Conservation (phyloP, 2,329 filamentous ascomycete species). For the Raffaelea ambrosiae region DNA sequence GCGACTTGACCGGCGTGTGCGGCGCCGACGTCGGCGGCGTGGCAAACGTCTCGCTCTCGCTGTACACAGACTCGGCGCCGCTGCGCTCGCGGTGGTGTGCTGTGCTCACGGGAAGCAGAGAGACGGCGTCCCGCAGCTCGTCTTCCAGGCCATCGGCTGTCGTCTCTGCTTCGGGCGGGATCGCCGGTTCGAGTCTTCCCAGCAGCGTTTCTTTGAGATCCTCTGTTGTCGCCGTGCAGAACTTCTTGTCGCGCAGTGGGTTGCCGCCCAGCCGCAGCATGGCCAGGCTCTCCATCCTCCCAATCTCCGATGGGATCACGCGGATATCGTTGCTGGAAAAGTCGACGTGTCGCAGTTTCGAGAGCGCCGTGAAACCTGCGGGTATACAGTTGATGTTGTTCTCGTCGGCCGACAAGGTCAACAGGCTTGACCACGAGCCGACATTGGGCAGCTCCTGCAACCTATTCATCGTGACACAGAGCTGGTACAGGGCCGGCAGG, state of each 20-base stretch:
- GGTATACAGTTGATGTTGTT: conserved; percentile 75
- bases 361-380: conserved; percentile 59
- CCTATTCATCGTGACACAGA: conserved; percentile 76
- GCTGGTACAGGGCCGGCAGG: conserved; percentile 62
- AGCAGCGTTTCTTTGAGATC: conserved; percentile 70
- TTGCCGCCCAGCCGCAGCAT: conserved; percentile 80
- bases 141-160: conserved; percentile 2
- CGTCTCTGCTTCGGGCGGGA: conserved; percentile 18
- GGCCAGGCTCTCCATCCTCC: conserved; percentile 67
- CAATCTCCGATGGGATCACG: conserved; percentile 65
- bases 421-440: conserved; percentile 61
- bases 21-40: conserved; percentile 49
- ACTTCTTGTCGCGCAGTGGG: conserved; percentile 80
- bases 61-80: conserved; percentile 34
- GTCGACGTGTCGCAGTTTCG: conserved; percentile 66
- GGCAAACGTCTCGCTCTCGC: conserved; percentile 45
- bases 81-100: conserved; percentile 1
- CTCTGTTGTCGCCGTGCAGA: conserved; percentile 68
- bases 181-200: conserved; percentile 53
- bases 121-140: conserved; percentile 10
- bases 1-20: conserved; percentile 38
- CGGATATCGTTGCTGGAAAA: conserved; percentile 80
- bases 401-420: conserved; percentile 69
- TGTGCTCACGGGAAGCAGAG: not conserved
- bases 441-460: conserved; percentile 66